Percentiles rank a stretch among this genome's conserved stretches.
Evolutionary conservation across 192 early-diverging fungal species (phyloP).

Genomic region (Entomortierella parvispora): DNA sequence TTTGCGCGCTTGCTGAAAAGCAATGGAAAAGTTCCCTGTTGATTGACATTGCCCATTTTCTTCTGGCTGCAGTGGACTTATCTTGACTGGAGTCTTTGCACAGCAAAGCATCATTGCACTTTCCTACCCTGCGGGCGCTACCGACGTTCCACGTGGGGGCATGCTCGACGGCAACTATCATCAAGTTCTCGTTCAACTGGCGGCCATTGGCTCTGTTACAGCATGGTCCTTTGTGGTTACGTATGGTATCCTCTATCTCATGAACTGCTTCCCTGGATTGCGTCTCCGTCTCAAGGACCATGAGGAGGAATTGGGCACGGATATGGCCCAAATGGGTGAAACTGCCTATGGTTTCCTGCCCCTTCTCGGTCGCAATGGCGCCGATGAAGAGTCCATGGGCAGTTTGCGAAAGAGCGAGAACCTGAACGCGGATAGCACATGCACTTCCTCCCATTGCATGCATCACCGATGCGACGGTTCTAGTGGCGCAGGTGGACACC

Average conservation of each 20-base stretch:
- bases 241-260: constrained; percentile 71
- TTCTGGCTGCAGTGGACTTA: constrained; percentile 68
- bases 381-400: constrained; percentile 23
- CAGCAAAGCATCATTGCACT: constrained; percentile 74
- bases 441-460: background rate
- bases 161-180: constrained; percentile 86
- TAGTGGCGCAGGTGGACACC: background rate
- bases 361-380: constrained; percentile 12
- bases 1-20: constrained; percentile 32
- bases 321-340: constrained; percentile 90
- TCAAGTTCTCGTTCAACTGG: constrained; percentile 82
- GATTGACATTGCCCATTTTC: background rate
- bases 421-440: background rate
- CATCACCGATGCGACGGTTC: background rate
- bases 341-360: constrained; percentile 63
- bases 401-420: constrained; percentile 3
- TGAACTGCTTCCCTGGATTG: constrained; percentile 81
- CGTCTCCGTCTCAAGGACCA: constrained; percentile 80
- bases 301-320: constrained; percentile 77
- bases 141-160: constrained; percentile 68
- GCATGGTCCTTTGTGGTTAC: constrained; percentile 84
- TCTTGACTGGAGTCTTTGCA: constrained; percentile 91
- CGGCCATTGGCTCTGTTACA: constrained; percentile 74
- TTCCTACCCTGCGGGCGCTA: constrained; percentile 60
- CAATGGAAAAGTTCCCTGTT: background rate